Base-by-base conservation (phyloP, 441 rosid genomes). In the Aquilaria agallochum region DNA sequence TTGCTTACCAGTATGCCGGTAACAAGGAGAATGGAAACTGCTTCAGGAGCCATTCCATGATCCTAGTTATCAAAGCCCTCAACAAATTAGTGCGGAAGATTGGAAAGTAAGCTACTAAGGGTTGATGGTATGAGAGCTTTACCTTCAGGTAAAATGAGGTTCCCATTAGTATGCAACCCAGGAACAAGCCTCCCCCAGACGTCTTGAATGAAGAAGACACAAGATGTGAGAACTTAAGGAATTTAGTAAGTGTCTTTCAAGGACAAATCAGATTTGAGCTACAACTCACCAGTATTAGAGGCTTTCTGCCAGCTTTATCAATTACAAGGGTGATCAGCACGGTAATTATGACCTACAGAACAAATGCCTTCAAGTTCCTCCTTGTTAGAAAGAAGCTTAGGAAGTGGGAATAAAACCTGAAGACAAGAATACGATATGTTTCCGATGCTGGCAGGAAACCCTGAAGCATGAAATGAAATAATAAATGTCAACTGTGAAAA, bases 261-360 rank as follows among this genome's bases (percentile, higher is more conserved):
- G 42, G 42, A 36, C 7, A 36, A 36, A 36, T 36, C 42, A 36
- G 42, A 36, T 36, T 54, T 32, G 53, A n/a, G 33, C 11, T 13
- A 27, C 44, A 13, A 10, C 31, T 63, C 80, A 87, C 96, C 88
- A 85, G 60, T 64, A 88, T 64, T 53, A 88, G 84, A 60, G 94
- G 96, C 76, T 87, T 91, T 76, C 97, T 88, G 82, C 96, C 96
- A 6, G 81, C 96, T 79, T 74, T 88, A 68, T 91, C 94, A 31
- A 88, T 84, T 70, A 95, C 76, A 30, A 80, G 68, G 65, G 90
- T 79, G 46, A 74, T 77, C 34, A 89, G 82, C 42, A 66, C 89
- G 27, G 96, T 92, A 74, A 89, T 75, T 81, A 36, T 36, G 42
- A 65, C 62, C 68, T 65, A 62, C 50, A 65, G 5, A 50, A 14